Evolutionary conservation across 306 rosid species (phyloP), one percentile per base, ranked within the genome.

Genomic region (Purshia tridentata): DNA sequence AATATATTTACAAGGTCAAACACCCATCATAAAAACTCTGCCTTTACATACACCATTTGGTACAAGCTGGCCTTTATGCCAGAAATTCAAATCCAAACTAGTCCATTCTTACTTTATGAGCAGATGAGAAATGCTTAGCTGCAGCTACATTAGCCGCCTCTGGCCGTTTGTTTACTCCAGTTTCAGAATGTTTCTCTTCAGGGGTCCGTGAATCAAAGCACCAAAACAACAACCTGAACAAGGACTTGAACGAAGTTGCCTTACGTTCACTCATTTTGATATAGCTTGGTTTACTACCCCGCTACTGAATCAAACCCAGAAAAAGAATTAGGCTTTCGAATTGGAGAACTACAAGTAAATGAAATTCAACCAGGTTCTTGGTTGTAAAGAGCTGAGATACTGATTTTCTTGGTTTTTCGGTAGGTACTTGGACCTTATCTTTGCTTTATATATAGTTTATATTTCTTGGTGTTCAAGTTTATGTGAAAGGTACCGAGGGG

Each of bases 111-210:
- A 69, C 29, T 51, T 69, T 69, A 54, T 69, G 74, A 53, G 74
- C 74, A 39, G 61, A 69, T 7, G 63, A 53, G 63, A 69, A 69
- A 20, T 69, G 74, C 40, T 69, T 69, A 37, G 74, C 23, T 51
- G 74, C 74, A 69, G 60, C 74, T 39, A 35, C 51, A 53, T 39
- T 54, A 7, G 59, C 59, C 8, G 20, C 59, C 59, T 54, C 59
- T 19, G 59, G 59, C 12, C 59, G 29, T 3, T 2, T 12, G 4
- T 56, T 29, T 9, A 20, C 19, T 22, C 23, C 40, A 56, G 15
- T 29, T 22, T 56, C 19, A 8, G 19, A 54, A 16, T 54, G 18
- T 7, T 54, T 20, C 35, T 54, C 29, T 19, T 18, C 35, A 50
- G 15, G 16, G 54, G 18, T 4, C 15, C 6, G 54, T 50, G 6